Evolutionary conservation across 306 rosid species (phyloP), one percentile per base, ranked within the genome.

Genomic region (Boehmeria nivea): DNA sequence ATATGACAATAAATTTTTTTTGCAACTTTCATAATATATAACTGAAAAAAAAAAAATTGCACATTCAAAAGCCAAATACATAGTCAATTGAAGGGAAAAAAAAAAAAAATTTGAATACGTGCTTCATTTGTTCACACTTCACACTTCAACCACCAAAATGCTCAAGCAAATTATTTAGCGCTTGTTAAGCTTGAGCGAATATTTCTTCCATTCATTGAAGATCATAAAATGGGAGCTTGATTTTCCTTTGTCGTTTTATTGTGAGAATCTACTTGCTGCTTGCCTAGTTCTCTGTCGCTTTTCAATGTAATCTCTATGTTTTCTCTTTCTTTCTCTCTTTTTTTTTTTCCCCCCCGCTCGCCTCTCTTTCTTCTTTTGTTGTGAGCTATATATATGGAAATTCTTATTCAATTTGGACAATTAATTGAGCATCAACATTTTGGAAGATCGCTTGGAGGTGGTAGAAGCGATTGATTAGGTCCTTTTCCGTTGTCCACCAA

Each of bases 381-480:
- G 13, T 48, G n/a, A 21, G 53, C 27, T 47, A 12, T 48, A 21
- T 2, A 23, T 44, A 4, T 4, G n/a, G n/a, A n/a, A n/a, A n/a
- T n/a, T n/a, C n/a, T n/a, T n/a, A n/a, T n/a, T n/a, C n/a, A n/a
- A n/a, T n/a, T n/a, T n/a, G n/a, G n/a, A n/a, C 19, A 26, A 4
- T 15, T 25, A 3, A 6, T 16, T 26, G 14, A 13, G 2, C 1
- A 12, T 70, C 55, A 85, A 37, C 99, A 91, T 72, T 79, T 87
- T 11, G 99, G 99, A 62, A 87, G 95, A 76, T 91, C 94, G 11
- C 64, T 75, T 8, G 99, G 99, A 59, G 99, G 99, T 13, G 95
- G 83, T 40, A 78, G 48, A 59, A 87, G 2, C 7, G 98, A 78
- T 44, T 91, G 65, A 37, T 69, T 80, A 28, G 89, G 83, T 48